Evolutionary conservation across 352 stramenopile species (phyloP).

Genomic region (Pythium monospermum): DNA sequence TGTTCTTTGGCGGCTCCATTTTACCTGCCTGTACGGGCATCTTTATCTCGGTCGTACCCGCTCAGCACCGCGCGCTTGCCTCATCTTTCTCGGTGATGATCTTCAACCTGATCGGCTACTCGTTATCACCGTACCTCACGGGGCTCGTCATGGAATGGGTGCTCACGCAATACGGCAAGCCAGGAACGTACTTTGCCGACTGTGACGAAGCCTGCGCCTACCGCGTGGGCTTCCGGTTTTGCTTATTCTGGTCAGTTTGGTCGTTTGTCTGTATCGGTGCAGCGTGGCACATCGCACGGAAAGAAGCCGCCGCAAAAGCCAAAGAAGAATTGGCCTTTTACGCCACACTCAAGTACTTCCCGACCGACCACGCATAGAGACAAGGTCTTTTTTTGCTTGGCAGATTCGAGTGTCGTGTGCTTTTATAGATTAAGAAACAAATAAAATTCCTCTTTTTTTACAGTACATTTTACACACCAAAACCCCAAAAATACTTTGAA

Average conservation of each 20-base stretch:
- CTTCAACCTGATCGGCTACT: conserved; percentile 81
- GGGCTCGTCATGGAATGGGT: conserved; percentile 80
- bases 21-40: conserved; percentile 79
- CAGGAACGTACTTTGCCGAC: conserved; percentile 58
- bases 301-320: conserved; percentile 44
- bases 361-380: conserved; percentile 1
- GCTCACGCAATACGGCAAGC: conserved; percentile 50
- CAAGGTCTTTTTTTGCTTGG: no score
- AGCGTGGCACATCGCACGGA: conserved; percentile 44
- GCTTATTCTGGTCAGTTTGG: conserved; percentile 77
- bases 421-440: no score
- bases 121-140: conserved; percentile 71
- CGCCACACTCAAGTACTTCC: conserved; percentile 6
- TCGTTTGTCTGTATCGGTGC: conserved; percentile 68
- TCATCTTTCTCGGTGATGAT: conserved; percentile 81
- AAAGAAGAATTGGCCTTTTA: conserved; percentile 59
- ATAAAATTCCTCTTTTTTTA: no score
- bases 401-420: no score
- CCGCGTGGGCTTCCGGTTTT: conserved; percentile 76
- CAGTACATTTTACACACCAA: no score
- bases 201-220: conserved; percentile 82
- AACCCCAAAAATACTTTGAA: no score
- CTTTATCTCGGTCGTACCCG: conserved; percentile 79
- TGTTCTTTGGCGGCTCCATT: conserved; percentile 82
- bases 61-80: conserved; percentile 65